Conservation (phyloP, 768 basidiomycete species). For the Xerocomellus amylosporus region DNA sequence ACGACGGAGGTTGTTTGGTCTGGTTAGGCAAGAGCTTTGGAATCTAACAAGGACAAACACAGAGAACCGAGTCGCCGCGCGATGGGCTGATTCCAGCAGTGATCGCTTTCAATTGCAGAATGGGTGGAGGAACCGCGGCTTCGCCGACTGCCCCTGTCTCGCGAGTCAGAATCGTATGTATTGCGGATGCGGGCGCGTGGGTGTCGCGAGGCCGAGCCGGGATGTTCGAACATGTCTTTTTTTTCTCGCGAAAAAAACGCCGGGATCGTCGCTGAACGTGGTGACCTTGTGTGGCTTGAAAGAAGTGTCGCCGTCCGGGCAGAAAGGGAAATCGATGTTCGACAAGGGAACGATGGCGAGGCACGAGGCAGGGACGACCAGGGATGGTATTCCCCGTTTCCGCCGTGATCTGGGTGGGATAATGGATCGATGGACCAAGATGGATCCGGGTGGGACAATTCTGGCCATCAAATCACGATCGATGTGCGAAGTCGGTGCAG, state of each 20-base stretch:
- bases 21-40: slow-evolving; percentile 24
- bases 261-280: slow-evolving; percentile 24
- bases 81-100: neutral
- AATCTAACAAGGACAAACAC: slow-evolving; percentile 29
- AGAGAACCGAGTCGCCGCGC: neutral
- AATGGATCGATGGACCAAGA: neutral
- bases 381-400: slow-evolving; percentile 25
- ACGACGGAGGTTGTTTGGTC: slow-evolving; percentile 20
- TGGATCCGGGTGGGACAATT: slow-evolving; percentile 2
- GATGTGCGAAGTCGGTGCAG: slow-evolving; percentile 12
- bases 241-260: neutral
- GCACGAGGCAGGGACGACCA: slow-evolving; percentile 22
- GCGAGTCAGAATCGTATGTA: neutral
- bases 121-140: neutral
- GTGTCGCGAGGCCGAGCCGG: neutral
- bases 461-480: slow-evolving; percentile 26
- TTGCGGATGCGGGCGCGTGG: neutral
- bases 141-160: neutral
- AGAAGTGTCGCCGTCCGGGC: slow-evolving; percentile 11
- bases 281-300: slow-evolving; percentile 6
- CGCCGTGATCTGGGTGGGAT: slow-evolving; percentile 20
- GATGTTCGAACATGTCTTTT: neutral
- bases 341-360: neutral
- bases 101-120: slow-evolving; percentile 1
- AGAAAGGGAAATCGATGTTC: slow-evolving; percentile 24